Conservation (phyloP, 179 eudicot species). For the Monotropa hypopitys region DNA sequence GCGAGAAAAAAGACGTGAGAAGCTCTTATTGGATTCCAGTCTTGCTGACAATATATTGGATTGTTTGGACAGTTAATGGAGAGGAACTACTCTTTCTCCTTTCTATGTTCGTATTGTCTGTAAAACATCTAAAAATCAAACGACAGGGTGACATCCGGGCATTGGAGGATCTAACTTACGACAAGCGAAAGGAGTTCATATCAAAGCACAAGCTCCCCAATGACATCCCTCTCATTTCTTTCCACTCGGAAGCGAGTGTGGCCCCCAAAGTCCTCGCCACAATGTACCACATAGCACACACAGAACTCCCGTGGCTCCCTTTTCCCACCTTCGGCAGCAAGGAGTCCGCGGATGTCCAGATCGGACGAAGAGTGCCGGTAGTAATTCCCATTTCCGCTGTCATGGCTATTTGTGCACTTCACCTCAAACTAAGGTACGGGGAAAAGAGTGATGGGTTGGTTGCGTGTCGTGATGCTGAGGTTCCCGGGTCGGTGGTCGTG, state of each 20-base stretch:
- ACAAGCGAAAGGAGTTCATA: slow-evolving; percentile 66
- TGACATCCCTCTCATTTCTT: slow-evolving; percentile 64
- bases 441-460: slow-evolving; percentile 91
- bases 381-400: slow-evolving; percentile 70
- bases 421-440: slow-evolving; percentile 67
- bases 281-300: slow-evolving; percentile 79
- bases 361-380: slow-evolving; percentile 43
- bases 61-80: not conserved
- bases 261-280: slow-evolving; percentile 60
- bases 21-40: not conserved
- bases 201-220: slow-evolving; percentile 58
- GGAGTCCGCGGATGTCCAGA: slow-evolving; percentile 20
- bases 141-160: slow-evolving; percentile 75
- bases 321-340: slow-evolving; percentile 21
- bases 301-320: slow-evolving; percentile 71
- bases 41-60: too few species aligned
- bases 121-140: not conserved
- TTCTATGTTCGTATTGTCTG: too few species aligned
- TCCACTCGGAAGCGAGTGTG: slow-evolving; percentile 75
- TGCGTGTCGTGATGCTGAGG: slow-evolving; percentile 86
- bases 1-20: not conserved
- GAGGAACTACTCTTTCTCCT: not conserved
- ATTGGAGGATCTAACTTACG: slow-evolving; percentile 77
- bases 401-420: slow-evolving; percentile 68
- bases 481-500: slow-evolving; percentile 84